Evolutionary conservation across 441 rosid genomes (phyloP).

Genomic region (Cnidoscolus chayamansa): DNA sequence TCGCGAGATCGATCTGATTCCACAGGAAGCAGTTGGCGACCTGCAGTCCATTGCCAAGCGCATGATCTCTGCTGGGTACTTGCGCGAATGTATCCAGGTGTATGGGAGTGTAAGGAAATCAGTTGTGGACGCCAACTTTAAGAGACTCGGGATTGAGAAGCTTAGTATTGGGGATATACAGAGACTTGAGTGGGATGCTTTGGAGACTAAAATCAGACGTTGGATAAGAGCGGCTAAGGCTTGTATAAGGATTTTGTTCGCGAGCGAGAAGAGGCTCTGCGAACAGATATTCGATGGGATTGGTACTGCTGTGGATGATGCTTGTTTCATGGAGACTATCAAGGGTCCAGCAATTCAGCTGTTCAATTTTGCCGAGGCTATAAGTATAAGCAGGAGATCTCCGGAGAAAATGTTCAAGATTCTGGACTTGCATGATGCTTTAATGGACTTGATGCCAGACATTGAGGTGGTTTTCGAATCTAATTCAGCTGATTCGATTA

Average conservation of each 20-base stretch:
- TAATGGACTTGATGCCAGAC: slow-evolving; percentile 60
- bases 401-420: slow-evolving; percentile 81
- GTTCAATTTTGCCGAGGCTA: slow-evolving; percentile 75
- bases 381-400: slow-evolving; percentile 73
- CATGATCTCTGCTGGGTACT: slow-evolving; percentile 67
- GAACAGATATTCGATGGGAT: slow-evolving; percentile 48
- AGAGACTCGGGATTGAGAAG: slow-evolving; percentile 61
- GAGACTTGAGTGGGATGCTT: slow-evolving; percentile 64
- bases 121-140: slow-evolving; percentile 51
- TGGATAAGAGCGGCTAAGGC: slow-evolving; percentile 67
- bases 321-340: slow-evolving; percentile 52
- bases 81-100: slow-evolving; percentile 66
- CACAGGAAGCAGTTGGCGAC: slow-evolving; percentile 37
- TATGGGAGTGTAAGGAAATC: slow-evolving; percentile 55
- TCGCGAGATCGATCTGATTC: slow-evolving; percentile 68
- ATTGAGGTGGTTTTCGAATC: slow-evolving; percentile 41
- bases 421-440: slow-evolving; percentile 70
- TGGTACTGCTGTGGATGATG: slow-evolving; percentile 33
- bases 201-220: slow-evolving; percentile 65
- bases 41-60: slow-evolving; percentile 52
- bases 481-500: slow-evolving; percentile 43
- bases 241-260: slow-evolving; percentile 53
- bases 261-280: slow-evolving; percentile 57
- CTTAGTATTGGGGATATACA: slow-evolving; percentile 77
- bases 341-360: slow-evolving; percentile 61